These are phyloP conservation scores for Eimeria falciformis DNA, from an alignment of 169 alveolate genomes.

Conservation along the genomic window DNA sequence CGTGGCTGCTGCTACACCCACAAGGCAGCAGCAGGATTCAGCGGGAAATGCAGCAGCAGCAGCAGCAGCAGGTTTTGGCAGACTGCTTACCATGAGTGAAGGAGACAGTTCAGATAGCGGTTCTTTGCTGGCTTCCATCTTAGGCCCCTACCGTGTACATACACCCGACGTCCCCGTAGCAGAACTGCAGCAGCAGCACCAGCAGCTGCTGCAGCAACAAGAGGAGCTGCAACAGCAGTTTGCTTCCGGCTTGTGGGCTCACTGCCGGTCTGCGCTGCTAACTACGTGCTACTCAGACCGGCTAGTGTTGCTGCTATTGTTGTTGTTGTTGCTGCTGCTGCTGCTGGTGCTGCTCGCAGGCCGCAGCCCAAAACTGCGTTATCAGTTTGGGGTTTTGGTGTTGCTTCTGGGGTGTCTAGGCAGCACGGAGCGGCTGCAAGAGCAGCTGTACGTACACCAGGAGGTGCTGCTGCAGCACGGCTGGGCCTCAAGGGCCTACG, in stretches of 20 bases:
- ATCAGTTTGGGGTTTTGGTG: background rate
- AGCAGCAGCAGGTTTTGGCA: too few species aligned
- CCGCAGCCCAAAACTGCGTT: background rate
- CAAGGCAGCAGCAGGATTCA: background rate
- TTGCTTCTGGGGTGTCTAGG: background rate
- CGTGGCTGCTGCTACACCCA: background rate
- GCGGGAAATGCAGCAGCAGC: too few species aligned
- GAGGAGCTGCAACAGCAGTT: background rate
- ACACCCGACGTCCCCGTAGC: too few species aligned
- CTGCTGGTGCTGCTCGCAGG: background rate
- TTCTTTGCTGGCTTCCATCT: background rate
- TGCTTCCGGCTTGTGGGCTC: too few species aligned
- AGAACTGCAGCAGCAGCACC: too few species aligned
- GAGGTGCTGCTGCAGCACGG: background rate
- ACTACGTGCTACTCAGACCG: background rate
- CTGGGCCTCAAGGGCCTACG: background rate
- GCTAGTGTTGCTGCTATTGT: background rate
- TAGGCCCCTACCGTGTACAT: background rate
- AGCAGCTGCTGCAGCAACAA: background rate
- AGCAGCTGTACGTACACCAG: background rate
- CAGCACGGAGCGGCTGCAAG: background rate
- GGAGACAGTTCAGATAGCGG: background rate
- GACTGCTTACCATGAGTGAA: background rate
- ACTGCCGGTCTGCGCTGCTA: background rate
- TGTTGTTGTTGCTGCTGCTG: background rate